These are phyloP conservation scores for Nothophaeocryptopus gaeumannii DNA, from an alignment of 2,329 filamentous ascomycete species.

Conservation along the genomic window DNA sequence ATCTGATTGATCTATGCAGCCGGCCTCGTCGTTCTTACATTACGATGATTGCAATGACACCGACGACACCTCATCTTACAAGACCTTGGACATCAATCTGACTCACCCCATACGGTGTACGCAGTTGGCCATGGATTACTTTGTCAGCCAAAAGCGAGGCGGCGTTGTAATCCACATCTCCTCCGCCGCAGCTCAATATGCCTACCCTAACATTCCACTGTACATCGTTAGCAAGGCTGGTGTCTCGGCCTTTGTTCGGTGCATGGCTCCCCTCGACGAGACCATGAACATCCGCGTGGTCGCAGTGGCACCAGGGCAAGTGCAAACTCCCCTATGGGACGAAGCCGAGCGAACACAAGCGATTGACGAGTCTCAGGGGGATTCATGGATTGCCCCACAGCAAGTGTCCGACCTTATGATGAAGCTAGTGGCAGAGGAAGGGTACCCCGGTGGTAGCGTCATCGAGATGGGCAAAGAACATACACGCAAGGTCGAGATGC, in stretches of 20 bases:
- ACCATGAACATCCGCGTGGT: conserved; percentile 53
- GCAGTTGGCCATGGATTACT: conserved; percentile 42
- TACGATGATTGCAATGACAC: background rate
- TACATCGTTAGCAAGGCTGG: conserved; percentile 43
- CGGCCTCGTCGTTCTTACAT: too few species aligned
- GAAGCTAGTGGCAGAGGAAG: background rate
- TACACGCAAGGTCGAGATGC: background rate
- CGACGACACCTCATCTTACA: conserved; percentile 21
- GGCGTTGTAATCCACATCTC: conserved; percentile 38
- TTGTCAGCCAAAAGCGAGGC: conserved; percentile 29
- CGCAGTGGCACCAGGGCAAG: conserved; percentile 57
- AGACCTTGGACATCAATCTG: conserved; percentile 42
- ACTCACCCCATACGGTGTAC: conserved; percentile 45
- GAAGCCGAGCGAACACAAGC: too few species aligned
- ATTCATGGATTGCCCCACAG: too few species aligned
- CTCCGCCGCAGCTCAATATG: conserved; percentile 41
- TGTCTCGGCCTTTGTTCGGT: conserved; percentile 46
- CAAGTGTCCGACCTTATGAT: conserved; percentile 1
- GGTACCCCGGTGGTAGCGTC: conserved; percentile 4
- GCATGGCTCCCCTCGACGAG: conserved; percentile 46
- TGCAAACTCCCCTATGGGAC: conserved; percentile 44
- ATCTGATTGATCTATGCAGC: too few species aligned
- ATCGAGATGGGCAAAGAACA: conserved; percentile 1
- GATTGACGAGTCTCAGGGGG: too few species aligned
- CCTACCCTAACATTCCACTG: conserved; percentile 37